phyloP scores from a whole-genome alignment of 1,139 yeast species.

The Hansenula sp. region DNA sequence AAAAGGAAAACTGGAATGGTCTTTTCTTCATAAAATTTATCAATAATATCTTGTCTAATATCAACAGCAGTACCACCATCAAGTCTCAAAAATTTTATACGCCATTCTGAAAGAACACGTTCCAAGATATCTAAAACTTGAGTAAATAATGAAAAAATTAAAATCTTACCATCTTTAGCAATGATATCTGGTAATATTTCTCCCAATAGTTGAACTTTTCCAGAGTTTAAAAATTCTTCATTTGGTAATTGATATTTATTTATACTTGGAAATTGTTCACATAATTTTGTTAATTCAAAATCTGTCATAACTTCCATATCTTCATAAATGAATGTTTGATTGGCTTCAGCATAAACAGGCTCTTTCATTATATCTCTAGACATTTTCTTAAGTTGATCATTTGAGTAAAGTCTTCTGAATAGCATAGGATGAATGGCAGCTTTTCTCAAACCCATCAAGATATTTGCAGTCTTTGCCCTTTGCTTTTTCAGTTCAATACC shows the following conservation, averaged over 20 bases:
- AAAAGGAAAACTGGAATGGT: constrained; percentile 81
- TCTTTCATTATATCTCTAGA: constrained; percentile 75
- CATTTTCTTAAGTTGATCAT: constrained; percentile 57
- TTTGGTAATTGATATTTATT: constrained; percentile 54
- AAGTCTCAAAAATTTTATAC: constrained; percentile 73
- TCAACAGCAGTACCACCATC: constrained; percentile 97
- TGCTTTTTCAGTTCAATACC: constrained; percentile 49
- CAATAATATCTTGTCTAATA: constrained; percentile 87
- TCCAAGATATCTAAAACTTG: constrained; percentile 89
- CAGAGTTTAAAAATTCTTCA: constrained; percentile 66
- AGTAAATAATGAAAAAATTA: constrained; percentile 88
- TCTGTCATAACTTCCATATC: constrained; percentile 98
- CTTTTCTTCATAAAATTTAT: constrained; percentile 78
- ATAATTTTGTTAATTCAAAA: constrained; percentile 74
- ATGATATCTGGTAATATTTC: constrained; percentile 60
- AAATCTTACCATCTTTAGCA: constrained; percentile 64
- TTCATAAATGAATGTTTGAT: constrained; percentile 69
- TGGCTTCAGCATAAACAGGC: constrained; percentile 75
- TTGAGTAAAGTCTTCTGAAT: constrained; percentile 59
- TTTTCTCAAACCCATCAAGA: constrained; percentile 68
- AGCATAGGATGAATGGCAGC: constrained; percentile 74
- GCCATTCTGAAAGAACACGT: constrained; percentile 59
- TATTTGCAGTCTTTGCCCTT: constrained; percentile 43
- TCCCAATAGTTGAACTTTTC: constrained; percentile 62
- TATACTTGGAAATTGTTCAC: constrained; percentile 68